Evolutionary conservation across 2,329 filamentous ascomycete species (phyloP).

Genomic region (Lachnellula willkommii): DNA sequence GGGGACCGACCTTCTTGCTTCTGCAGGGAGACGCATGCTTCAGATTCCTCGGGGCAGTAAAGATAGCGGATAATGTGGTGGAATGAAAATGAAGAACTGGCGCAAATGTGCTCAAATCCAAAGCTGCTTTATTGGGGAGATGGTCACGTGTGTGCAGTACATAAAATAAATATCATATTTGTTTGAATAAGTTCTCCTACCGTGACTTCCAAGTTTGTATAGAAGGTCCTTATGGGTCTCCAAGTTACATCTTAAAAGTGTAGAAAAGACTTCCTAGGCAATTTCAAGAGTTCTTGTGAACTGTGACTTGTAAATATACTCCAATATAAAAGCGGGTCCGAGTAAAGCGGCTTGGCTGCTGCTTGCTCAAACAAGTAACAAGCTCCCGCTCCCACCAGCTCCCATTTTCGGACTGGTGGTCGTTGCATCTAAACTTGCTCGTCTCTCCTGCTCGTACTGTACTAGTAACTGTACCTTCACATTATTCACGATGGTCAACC

Average conservation of each 20-base stretch:
- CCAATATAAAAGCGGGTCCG: neutral
- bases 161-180: too few relatives aligned
- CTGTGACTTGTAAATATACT: too few relatives aligned
- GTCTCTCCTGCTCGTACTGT: neutral
- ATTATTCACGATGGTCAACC: neutral
- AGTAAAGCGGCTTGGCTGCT: neutral
- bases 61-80: neutral
- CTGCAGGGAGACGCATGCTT: neutral
- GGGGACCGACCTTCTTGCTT: neutral
- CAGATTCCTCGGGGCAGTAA: neutral
- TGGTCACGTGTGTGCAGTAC: neutral
- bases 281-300: too few relatives aligned
- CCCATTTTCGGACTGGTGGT: neutral
- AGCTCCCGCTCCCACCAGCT: neutral
- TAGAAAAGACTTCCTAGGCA: too few relatives aligned
- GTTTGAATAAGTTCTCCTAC: too few relatives aligned
- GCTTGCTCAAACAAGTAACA: neutral
- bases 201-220: too few relatives aligned
- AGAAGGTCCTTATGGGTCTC: too few relatives aligned
- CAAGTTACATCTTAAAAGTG: too few relatives aligned
- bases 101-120: slow-evolving; percentile 6
- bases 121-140: neutral
- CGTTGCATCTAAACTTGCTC: neutral
- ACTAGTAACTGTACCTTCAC: neutral
- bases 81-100: neutral